Conservation (phyloP, 2,329 filamentous ascomycete genomes). For the Neospermospora avenae region DNA sequence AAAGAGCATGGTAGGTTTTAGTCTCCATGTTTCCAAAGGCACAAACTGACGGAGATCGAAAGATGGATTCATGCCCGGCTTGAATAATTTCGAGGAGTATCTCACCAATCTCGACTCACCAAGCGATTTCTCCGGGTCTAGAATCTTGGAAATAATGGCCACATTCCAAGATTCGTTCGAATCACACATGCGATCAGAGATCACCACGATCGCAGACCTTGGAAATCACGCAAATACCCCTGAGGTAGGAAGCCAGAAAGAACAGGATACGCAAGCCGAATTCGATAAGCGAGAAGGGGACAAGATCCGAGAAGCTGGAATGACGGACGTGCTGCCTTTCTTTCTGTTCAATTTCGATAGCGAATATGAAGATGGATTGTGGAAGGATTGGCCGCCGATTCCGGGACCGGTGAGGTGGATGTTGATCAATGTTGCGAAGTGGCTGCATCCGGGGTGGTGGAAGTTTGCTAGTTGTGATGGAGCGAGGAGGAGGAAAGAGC, state of each 20-base stretch:
- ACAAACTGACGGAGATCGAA: background rate
- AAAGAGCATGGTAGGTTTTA: slow-evolving; percentile 49
- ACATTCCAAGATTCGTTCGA: slow-evolving; percentile 50
- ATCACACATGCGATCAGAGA: slow-evolving; percentile 46
- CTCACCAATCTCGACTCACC: slow-evolving; percentile 43
- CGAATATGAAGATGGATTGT: slow-evolving; percentile 55
- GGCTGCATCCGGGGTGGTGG: slow-evolving; percentile 57
- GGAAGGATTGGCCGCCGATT: slow-evolving; percentile 64
- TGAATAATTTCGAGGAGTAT: slow-evolving; percentile 51
- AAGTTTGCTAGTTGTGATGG: slow-evolving; percentile 62
- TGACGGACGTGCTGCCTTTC: slow-evolving; percentile 59
- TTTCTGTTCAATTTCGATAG: slow-evolving; percentile 62
- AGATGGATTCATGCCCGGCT: slow-evolving; percentile 50
- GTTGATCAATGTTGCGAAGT: slow-evolving; percentile 55
- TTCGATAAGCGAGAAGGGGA: slow-evolving; percentile 54
- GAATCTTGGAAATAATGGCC: slow-evolving; percentile 49
- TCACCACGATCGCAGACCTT: slow-evolving; percentile 6
- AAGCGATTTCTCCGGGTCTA: slow-evolving; percentile 42
- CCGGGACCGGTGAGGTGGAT: slow-evolving; percentile 58
- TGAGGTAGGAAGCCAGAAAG: slow-evolving; percentile 4
- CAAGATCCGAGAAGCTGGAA: slow-evolving; percentile 54
- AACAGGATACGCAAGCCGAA: background rate
- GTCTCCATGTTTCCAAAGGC: background rate
- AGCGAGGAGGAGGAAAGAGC: slow-evolving; percentile 35
- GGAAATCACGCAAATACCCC: background rate